Conservation (phyloP, 2,329 filamentous ascomycete species). For the Fusarium pilosicola region DNA sequence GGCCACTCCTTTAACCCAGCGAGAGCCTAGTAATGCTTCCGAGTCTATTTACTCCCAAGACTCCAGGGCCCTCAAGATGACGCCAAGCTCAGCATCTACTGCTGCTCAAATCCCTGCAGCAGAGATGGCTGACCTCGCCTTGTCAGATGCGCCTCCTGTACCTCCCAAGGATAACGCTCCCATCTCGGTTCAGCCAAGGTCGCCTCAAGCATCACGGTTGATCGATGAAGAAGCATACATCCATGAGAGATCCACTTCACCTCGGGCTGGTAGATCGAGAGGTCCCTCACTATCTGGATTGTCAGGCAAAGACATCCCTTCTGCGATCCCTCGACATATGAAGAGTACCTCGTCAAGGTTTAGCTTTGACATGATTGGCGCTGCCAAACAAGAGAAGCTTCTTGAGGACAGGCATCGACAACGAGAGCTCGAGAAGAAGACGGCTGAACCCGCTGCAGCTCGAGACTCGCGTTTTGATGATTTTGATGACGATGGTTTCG, state of each 20-base stretch:
- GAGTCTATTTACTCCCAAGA: constrained; percentile 44
- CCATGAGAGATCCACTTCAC: constrained; percentile 39
- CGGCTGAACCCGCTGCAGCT: constrained; percentile 49
- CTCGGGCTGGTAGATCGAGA: constrained; percentile 56
- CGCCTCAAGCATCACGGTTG: constrained; percentile 38
- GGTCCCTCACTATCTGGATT: constrained; percentile 63
- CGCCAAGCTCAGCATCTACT: constrained; percentile 43
- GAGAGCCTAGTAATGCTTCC: constrained; percentile 46
- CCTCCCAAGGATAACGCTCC: constrained; percentile 52
- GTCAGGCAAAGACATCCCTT: constrained; percentile 57
- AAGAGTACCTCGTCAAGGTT: constrained; percentile 83
- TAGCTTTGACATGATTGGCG: constrained; percentile 82
- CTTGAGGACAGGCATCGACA: constrained; percentile 79
- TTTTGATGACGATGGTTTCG: constrained; percentile 68
- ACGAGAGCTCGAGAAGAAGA: constrained; percentile 70
- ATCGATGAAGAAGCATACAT: constrained; percentile 32
- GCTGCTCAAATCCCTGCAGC: constrained; percentile 25
- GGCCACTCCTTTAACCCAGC: constrained; percentile 39
- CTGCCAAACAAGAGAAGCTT: constrained; percentile 73
- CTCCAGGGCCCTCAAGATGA: constrained; percentile 42
- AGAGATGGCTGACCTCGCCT: not conserved
- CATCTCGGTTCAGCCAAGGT: constrained; percentile 37
- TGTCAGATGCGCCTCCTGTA: constrained; percentile 48
- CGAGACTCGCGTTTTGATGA: constrained; percentile 68
- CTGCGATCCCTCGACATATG: constrained; percentile 70